Evolutionary conservation across 495 filamentous ascomycete genomes (phyloP).

Genomic region (Penicillium canescens): DNA sequence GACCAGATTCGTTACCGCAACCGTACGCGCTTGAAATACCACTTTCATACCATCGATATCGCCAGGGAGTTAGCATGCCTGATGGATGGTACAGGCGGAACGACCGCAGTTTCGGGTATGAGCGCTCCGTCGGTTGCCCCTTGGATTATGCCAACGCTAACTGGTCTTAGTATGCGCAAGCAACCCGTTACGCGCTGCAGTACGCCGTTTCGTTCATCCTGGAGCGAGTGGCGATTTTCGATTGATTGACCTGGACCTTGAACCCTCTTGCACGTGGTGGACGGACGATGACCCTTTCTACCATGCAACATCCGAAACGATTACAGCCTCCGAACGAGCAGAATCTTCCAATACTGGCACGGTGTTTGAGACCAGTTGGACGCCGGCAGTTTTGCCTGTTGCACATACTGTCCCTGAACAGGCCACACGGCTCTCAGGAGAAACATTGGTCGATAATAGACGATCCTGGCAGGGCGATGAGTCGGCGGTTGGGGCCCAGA

Average conservation of each 20-base stretch:
- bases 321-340: background rate
- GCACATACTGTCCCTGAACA: background rate
- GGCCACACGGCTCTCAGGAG: background rate
- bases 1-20: background rate
- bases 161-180: constrained; percentile 2
- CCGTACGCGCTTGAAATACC: background rate
- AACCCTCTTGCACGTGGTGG: constrained; percentile 3
- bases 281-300: background rate
- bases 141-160: background rate
- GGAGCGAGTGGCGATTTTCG: constrained; percentile 3
- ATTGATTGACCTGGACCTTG: constrained; percentile 6
- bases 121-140: background rate
- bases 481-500: no score
- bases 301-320: background rate
- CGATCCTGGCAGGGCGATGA: no score
- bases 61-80: background rate
- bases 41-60: background rate
- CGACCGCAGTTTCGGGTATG: constrained; percentile 8
- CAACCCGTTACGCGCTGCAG: constrained; percentile 1
- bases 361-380: background rate
- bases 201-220: constrained; percentile 1
- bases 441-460: no score
- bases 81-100: background rate
- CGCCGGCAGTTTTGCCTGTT: background rate
- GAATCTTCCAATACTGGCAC: background rate